Conservation (phyloP, 208 protist genomes). For the Phytomonas serpens region DNA sequence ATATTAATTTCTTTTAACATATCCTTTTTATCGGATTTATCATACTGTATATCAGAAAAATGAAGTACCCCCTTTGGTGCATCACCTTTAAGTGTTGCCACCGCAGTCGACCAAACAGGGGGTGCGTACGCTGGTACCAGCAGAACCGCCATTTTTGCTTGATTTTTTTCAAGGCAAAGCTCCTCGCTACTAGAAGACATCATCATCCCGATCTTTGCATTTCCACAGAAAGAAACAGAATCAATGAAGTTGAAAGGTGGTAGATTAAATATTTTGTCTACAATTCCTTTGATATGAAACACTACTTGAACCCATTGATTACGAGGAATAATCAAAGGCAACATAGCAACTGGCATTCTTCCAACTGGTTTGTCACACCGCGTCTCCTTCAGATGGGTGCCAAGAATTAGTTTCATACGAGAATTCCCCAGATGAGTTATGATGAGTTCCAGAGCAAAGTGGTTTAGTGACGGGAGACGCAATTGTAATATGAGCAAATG, state of each 20-base stretch:
- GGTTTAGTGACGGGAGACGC: constrained; percentile 30
- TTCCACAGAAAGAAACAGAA: constrained; percentile 45
- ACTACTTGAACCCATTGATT: constrained; percentile 83
- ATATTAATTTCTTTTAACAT: neutral
- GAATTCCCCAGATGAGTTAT: constrained; percentile 30
- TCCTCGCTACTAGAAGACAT: constrained; percentile 58
- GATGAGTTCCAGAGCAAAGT: constrained; percentile 60
- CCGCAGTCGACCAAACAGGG: constrained; percentile 58
- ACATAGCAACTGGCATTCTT: constrained; percentile 29
- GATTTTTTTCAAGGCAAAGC: constrained; percentile 55
- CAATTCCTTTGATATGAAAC: constrained; percentile 68
- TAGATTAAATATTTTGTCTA: constrained; percentile 47
- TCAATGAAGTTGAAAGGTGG: constrained; percentile 56
- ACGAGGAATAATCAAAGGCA: constrained; percentile 70
- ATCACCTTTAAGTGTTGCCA: neutral
- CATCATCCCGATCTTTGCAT: constrained; percentile 30
- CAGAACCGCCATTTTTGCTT: constrained; percentile 60
- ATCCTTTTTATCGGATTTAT: neutral
- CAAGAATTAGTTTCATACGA: constrained; percentile 59
- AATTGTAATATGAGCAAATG: constrained; percentile 53
- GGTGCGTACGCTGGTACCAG: constrained; percentile 73
- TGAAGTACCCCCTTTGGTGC: neutral
- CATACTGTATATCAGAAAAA: neutral
- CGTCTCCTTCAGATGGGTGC: constrained; percentile 47
- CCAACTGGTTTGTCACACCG: constrained; percentile 21